Base-by-base conservation (phyloP, 331 rosid species). In the Cucumis variabilis region DNA sequence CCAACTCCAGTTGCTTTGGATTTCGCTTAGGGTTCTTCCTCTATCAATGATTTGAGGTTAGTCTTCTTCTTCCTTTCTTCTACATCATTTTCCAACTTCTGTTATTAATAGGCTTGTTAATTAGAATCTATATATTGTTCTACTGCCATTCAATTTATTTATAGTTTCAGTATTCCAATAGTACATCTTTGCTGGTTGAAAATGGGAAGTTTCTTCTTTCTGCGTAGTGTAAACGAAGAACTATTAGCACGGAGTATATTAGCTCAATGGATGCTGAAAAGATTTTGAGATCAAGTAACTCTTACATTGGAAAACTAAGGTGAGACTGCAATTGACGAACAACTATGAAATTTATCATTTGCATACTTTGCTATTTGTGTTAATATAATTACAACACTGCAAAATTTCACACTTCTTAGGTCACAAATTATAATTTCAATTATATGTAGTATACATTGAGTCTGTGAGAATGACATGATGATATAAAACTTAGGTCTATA, bases 201-300 rank as follows among this genome's bases (percentile, higher is more conserved):
- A 94, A 96, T 91, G 98, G 98, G 73, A 96, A 96, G 62, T 96
- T 96, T 90, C 98, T 96, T 85, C 98, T 96, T 69, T 94, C 98
- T 83, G 98, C 98, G 15, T 94, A 93, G 93, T 93, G 98, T 84
- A 94, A 93, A 2, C 85, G 98, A 84, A 92, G 97, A 90, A 92
- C 98, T 69, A 96, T 97, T 23, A 94, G 90, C 92, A 93, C 98
- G 68, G 98, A 96, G 88, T 96, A 96, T 68, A 93, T 96, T 68
- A 94, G 94, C 89, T 96, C 98, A 48, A 94, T 94, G 98, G 94
- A 96, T 90, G 98, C 96, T 51, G 98, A 91, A 89, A 91, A 92
- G 87, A 93, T 94, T 82, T 94, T 98, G n/a, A 91, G 97, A 92
- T 96, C 98, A 33, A 94, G 98, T 86, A 93, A 92, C 92, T 89